Percentiles rank a stretch among this genome's conserved stretches.
Conservation (phyloP, 208 protist genomes). For the Strigomonas oncopelti region DNA sequence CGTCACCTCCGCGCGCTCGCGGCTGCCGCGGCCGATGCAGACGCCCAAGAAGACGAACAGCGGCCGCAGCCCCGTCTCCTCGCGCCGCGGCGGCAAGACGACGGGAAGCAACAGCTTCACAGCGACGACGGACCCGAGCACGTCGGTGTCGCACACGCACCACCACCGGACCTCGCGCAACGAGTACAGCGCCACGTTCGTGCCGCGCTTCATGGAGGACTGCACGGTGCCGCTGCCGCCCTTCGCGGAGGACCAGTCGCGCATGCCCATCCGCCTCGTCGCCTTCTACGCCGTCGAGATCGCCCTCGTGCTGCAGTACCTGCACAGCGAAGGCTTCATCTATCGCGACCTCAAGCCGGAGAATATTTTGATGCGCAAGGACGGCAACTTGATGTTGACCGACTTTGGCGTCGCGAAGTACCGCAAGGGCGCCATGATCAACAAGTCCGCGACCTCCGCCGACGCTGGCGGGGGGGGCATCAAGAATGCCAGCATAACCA, state of each 20-base stretch:
- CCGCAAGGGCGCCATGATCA: constrained; percentile 44
- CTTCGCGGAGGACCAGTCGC: constrained; percentile 45
- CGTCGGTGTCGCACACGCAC: background rate
- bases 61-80: background rate
- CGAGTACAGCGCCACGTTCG: constrained; percentile 25
- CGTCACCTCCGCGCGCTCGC: background rate
- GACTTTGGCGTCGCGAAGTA: constrained; percentile 95
- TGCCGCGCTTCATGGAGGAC: constrained; percentile 25
- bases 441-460: background rate
- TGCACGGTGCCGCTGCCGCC: constrained; percentile 12
- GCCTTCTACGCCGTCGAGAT: constrained; percentile 90
- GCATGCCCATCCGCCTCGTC: constrained; percentile 69
- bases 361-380: constrained; percentile 88
- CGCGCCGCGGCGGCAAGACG: background rate
- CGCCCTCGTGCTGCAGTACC: constrained; percentile 82
- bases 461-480: background rate
- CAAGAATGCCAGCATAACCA: constrained; percentile 6
- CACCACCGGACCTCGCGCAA: constrained; percentile 11
- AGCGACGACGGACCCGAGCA: background rate
- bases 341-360: constrained; percentile 94
- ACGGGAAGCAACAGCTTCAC: no score
- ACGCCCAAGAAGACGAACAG: background rate
- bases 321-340: constrained; percentile 85
- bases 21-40: background rate
- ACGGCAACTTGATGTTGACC: constrained; percentile 91